Evolutionary conservation across 1,284 basidiomycete species (phyloP).

Genomic region (Exobasidium cylindrosporum): DNA sequence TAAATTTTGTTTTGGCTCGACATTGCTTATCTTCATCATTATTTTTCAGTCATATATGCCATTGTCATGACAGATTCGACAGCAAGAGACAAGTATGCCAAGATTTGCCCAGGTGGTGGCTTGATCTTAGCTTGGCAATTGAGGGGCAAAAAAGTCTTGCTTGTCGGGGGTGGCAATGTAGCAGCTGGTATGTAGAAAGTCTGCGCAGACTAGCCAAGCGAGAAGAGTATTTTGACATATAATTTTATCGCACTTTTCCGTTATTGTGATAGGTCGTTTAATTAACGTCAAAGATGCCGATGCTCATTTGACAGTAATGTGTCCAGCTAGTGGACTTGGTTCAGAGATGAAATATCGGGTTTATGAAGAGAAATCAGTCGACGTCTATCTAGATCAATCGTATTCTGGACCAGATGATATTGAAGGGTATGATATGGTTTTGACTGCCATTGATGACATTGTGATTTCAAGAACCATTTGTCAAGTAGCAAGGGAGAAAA

Average conservation of each 20-base stretch:
- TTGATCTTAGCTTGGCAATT: constrained; percentile 84
- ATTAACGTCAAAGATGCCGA: constrained; percentile 52
- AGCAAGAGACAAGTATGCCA: constrained; percentile 35
- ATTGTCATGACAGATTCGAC: too few relatives aligned
- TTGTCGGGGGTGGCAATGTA: constrained; percentile 85
- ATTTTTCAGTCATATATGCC: background rate
- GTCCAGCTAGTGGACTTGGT: constrained; percentile 43
- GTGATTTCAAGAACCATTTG: constrained; percentile 70
- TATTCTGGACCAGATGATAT: constrained; percentile 23
- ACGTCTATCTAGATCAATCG: constrained; percentile 55
- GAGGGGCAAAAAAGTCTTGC: constrained; percentile 72
- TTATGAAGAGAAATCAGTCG: constrained; percentile 30
- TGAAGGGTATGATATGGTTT: constrained; percentile 73
- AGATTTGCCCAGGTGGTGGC: constrained; percentile 63
- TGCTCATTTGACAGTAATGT: constrained; percentile 49
- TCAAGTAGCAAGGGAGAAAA: constrained; percentile 66
- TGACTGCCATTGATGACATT: constrained; percentile 89
- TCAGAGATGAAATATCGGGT: constrained; percentile 48
- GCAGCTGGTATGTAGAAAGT: constrained; percentile 65
- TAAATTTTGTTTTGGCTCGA: too few relatives aligned
- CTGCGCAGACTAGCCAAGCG: too few relatives aligned
- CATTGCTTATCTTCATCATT: background rate
- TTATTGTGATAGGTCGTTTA: constrained; percentile 34
- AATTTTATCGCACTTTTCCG: background rate
- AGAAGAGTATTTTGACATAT: background rate